Percentiles rank a stretch among this genome's conserved stretches.
These are phyloP conservation scores for Curvularia verruculosa DNA, from an alignment of 2,329 filamentous ascomycete genomes.

Conservation along the genomic window DNA sequence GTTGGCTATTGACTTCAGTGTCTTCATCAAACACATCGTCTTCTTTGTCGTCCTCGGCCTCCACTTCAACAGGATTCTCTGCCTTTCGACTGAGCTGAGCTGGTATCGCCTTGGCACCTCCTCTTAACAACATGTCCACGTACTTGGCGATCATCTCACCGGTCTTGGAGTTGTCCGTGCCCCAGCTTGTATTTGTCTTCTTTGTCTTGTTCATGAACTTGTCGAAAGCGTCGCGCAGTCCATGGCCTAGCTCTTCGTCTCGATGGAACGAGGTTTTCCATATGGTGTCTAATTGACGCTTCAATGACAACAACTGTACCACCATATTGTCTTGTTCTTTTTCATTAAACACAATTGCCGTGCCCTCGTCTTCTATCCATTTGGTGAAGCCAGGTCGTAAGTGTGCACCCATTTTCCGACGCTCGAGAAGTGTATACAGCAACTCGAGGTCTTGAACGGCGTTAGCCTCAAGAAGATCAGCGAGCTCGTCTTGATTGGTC, in stretches of 20 bases:
- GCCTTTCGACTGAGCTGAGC: slow-evolving; percentile 65
- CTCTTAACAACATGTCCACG: slow-evolving; percentile 85
- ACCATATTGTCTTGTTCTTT: slow-evolving; percentile 86
- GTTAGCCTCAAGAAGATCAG: slow-evolving; percentile 73
- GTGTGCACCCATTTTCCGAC: slow-evolving; percentile 71
- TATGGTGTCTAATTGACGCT: slow-evolving; percentile 77
- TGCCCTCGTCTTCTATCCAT: slow-evolving; percentile 79
- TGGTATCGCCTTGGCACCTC: slow-evolving; percentile 83
- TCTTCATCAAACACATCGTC: slow-evolving; percentile 82
- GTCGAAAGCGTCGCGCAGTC: slow-evolving; percentile 83
- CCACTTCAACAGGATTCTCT: slow-evolving; percentile 64
- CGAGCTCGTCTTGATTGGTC: slow-evolving; percentile 69
- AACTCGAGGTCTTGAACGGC: slow-evolving; percentile 73
- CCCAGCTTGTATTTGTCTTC: slow-evolving; percentile 72
- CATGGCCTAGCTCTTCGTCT: slow-evolving; percentile 77
- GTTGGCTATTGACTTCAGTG: slow-evolving; percentile 85
- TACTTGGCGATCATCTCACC: slow-evolving; percentile 99
- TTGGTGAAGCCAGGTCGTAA: slow-evolving; percentile 75
- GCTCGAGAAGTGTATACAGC: slow-evolving; percentile 77
- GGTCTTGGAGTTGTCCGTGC: slow-evolving; percentile 87
- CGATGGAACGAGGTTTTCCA: slow-evolving; percentile 77
- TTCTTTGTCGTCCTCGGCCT: slow-evolving; percentile 64
- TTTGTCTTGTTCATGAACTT: slow-evolving; percentile 89
- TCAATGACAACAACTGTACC: slow-evolving; percentile 77
- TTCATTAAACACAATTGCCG: slow-evolving; percentile 78